Evolutionary conservation across 148 eudicot species (phyloP), one percentile per base, ranked within the genome.

Genomic region (Chenopodium album): DNA sequence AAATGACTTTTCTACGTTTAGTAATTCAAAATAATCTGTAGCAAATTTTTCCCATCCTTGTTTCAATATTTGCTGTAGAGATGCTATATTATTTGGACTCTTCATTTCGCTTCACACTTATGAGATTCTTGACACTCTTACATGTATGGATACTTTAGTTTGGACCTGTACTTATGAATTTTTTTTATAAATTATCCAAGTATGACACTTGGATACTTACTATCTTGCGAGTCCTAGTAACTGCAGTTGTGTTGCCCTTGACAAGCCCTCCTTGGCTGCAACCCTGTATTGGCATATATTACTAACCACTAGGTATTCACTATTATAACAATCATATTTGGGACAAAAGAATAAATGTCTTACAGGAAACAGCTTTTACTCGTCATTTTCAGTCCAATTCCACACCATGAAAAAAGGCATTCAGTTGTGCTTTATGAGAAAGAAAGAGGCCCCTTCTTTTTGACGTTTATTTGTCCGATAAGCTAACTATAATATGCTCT

Each of bases 321-420:
- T 52, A 76, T 7, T 32, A 68, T 77, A 29, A 46, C 47, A 78
- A 20, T 76, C 75, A 17, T 34, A 47, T 29, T 34, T 68, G 52
- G 34, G 50, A 81, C 80, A 44, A 78, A 77, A 73, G 77, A 85
- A 85, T 82, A 66, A 75, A 63, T 73, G 59, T 69, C 52, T 64
- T 67, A 67, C 73, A 60, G 29, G 20, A 59, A 71, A 68, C 16
- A 71, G 23, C 73, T 52, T 79, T 70, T 46, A 77, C 48, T 77
- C 71, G 74, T 79, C 85, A 79, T 74, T 71, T 76, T 79, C 78
- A 78, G 28, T 77, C 80, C 87, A 76, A 78, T 76, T 23, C 73
- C 4, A 4, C 67, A 46, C 78, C 79, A 72, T 63, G 17, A 22
- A 46, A n/a, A 73, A 56, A 81, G 67, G 73, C 73, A 62, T 78